Evolutionary conservation across 129 eudicot species (phyloP), one percentile per base, ranked within the genome.

Genomic region (Ambrosia artemisiifolia): DNA sequence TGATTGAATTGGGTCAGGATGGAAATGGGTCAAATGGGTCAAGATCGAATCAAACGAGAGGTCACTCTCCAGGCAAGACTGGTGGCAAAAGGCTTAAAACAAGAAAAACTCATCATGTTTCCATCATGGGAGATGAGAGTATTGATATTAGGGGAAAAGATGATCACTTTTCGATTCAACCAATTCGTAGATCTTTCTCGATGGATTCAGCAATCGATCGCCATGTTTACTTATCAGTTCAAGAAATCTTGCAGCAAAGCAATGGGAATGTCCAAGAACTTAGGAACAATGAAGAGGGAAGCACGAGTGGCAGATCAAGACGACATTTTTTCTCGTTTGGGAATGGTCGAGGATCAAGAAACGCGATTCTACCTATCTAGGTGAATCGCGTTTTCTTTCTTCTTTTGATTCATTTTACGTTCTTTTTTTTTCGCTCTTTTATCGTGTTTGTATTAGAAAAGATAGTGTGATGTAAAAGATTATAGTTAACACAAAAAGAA

Each of bases 81-180:
- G 79, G 75, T 64, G 71, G 80, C 65, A 82, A 69, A 35, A 57
- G 62, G 38, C 32, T 54, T 57, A 77, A 79, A 79, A 51, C 81
- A 14, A 78, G 90, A 67, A 93, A 85, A 71, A 78, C 66, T 40
- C 91, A 75, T 54, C 89, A 62, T 40, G 80, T 74, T 49, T 87
- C 98, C 6, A 89, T 88, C 12, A 93, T 89, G 96, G 98, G 98
- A 67, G 98, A 90, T 76, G 98, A 93, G 72, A 80, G 88, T 20
- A 75, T 90, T 8, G 77, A 77, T 34, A 32, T 83, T 42, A 80
- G 90, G 63, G 87, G 68, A 11, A 82, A 79, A 59, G 96, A 92
- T 44, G 94, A 85, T 14, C 90, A 67, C 35, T 88, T 87, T 67
- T 50, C 64, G 1, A 56, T 85, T 8, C 78, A 84, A 63, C 96